These are phyloP conservation scores for Raffaelea arxii DNA, from an alignment of 2,329 filamentous ascomycete species.

Conservation along the genomic window DNA sequence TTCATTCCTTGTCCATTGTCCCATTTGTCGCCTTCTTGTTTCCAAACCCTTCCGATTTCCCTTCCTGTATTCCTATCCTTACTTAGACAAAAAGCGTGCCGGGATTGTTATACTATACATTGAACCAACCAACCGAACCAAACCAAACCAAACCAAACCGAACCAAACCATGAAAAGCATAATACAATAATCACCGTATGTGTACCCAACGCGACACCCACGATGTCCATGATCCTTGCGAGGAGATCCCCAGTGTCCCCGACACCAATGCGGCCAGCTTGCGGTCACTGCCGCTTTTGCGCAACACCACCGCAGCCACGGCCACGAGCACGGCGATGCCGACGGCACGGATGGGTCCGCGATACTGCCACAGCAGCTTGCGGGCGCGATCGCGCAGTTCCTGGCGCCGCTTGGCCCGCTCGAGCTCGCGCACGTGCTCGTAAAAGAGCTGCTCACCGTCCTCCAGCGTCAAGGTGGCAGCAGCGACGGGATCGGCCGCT, in stretches of 20 bases:
- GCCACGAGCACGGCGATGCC: conserved; percentile 59
- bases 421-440: conserved; percentile 63
- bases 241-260: background rate
- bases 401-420: conserved; percentile 49
- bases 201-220: too few relatives aligned
- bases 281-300: conserved; percentile 33
- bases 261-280: conserved; percentile 5
- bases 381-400: conserved; percentile 31
- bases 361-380: conserved; percentile 47
- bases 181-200: too few relatives aligned
- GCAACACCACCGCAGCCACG: conserved; percentile 57
- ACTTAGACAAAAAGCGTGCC: too few relatives aligned
- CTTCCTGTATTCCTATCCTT: too few relatives aligned
- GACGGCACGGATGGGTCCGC: conserved; percentile 51
- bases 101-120: too few relatives aligned
- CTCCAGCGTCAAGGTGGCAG: conserved; percentile 46
- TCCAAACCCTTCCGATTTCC: too few relatives aligned
- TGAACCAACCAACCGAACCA: too few relatives aligned
- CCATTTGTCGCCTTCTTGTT: too few relatives aligned
- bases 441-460: conserved; percentile 62
- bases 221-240: too few relatives aligned
- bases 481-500: conserved; percentile 40
- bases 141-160: too few relatives aligned
- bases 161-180: too few relatives aligned
- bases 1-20: too few relatives aligned